Conservation (phyloP, 169 alveolate species). For the Ichthyophthirius multifiliis region DNA sequence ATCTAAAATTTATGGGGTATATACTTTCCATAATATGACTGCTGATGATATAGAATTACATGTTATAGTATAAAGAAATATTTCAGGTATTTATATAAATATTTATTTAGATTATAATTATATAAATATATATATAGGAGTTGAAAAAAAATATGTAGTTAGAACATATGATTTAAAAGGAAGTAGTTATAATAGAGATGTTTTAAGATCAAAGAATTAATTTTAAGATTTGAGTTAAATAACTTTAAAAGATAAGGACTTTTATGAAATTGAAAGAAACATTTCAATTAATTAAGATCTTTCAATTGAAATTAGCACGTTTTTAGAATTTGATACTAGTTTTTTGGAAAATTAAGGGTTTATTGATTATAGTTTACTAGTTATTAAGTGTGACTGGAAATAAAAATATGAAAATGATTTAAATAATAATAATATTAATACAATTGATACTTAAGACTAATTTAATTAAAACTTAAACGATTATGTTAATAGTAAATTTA, state of each 20-base stretch:
- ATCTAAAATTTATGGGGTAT: neutral
- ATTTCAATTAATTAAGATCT: neutral
- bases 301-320: neutral
- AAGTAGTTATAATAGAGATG: neutral
- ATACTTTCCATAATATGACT: neutral
- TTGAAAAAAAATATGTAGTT: neutral
- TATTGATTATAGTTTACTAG: neutral
- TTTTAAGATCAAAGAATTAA: neutral
- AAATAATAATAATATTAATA: neutral
- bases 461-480: neutral
- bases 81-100: neutral
- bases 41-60: neutral
- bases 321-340: neutral
- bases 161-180: conserved; percentile 1
- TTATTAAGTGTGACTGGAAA: neutral
- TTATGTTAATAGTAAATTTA: neutral
- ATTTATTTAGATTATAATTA: too few relatives aligned
- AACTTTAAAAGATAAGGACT: neutral
- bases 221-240: neutral
- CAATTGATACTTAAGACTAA: neutral
- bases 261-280: neutral
- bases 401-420: neutral
- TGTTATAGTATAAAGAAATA: neutral
- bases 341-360: neutral
- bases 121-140: neutral